These are phyloP conservation scores for Zymoseptoria crescenta DNA, from an alignment of 2,329 filamentous ascomycete genomes.

Conservation along the genomic window DNA sequence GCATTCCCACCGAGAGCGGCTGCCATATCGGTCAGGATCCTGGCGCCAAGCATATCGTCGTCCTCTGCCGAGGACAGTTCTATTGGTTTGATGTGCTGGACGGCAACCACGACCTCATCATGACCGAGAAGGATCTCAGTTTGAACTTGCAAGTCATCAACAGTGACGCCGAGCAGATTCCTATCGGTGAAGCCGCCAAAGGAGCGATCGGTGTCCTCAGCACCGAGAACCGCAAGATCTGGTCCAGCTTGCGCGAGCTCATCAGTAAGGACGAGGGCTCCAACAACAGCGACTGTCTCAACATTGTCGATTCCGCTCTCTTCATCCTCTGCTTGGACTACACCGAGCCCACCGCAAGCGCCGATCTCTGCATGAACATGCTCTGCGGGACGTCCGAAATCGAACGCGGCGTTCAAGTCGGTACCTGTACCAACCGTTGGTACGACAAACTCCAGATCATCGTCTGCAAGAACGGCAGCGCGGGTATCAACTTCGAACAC, in stretches of 20 bases:
- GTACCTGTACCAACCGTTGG: slow-evolving; percentile 96
- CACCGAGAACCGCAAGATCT: slow-evolving; percentile 92
- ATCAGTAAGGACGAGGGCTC: slow-evolving; percentile 77
- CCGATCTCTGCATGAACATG: slow-evolving; percentile 96
- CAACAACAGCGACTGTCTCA: slow-evolving; percentile 93
- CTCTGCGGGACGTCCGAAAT: slow-evolving; percentile 90
- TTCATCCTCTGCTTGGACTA: slow-evolving; percentile 92
- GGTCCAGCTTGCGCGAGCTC: slow-evolving; percentile 85
- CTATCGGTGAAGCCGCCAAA: slow-evolving; percentile 92
- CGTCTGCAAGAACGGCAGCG: slow-evolving; percentile 96
- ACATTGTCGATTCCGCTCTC: slow-evolving; percentile 87
- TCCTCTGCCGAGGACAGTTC: slow-evolving; percentile 89
- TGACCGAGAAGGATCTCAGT: slow-evolving; percentile 89
- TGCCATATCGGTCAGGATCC: slow-evolving; percentile 95
- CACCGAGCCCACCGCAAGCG: slow-evolving; percentile 70
- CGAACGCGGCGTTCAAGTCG: slow-evolving; percentile 87
- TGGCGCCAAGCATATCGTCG: slow-evolving; percentile 84
- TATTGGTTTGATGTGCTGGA: slow-evolving; percentile 99
- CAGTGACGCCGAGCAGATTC: slow-evolving; percentile 79
- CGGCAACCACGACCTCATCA: slow-evolving; percentile 88
- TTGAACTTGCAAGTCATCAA: slow-evolving; percentile 88
- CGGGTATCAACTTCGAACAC: slow-evolving; percentile 98
- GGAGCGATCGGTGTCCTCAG: slow-evolving; percentile 86
- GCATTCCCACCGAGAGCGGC: slow-evolving; percentile 87
- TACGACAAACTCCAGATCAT: slow-evolving; percentile 99